Base-by-base conservation (phyloP, 768 basidiomycete species). In the Tulasnella calospora region DNA sequence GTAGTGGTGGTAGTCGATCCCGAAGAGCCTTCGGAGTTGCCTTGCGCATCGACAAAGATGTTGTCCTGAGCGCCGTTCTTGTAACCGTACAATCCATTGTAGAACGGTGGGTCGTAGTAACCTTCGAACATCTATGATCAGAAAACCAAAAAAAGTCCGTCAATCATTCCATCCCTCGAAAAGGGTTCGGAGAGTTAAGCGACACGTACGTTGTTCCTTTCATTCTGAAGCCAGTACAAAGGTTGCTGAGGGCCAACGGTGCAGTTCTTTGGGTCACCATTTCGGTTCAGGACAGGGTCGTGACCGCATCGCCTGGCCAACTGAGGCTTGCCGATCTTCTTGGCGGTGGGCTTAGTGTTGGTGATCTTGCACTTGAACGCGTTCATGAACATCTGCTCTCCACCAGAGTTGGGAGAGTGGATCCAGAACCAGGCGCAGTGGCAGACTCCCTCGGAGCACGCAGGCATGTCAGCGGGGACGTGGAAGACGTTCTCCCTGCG, bases 391-490 rank as follows among this genome's bases (percentile, higher is more conserved):
- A 57, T 79, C 61, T 80, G 79, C 76, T 69, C 70, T 21, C 67
- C 61, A 27, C 79, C 79, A 15, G 78, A 74, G 51, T 80, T 80
- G 67, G 78, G 81, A 0, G 89, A 87, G 83, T 92, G 90, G 35
- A 92, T 89, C 92, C 91, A 93, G 82, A 91, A 91, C 84, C 88
- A 93, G 2, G 92, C 89, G 83, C 92, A 94, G 41, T 87, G 83
- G 82, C 92, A 93, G 27, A 88, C 88, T 23, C 88, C 88, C 0
- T 86, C 81, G 0, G 91, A 90, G 81, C 92, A 93, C 12, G 90
- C 85, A 0, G 92, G 92, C 90, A 94, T 90, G 15, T 84, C 84
- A 23, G 82, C 86, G 0, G 93, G 93, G 7, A 94, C 91, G 71
- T 87, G 82, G 80, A 94, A 94, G 73, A 89, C 88, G 57, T 61